A percentile compares a stretch with the other conserved stretches of the same genome.
Evolutionary conservation across 805 yeast species (phyloP).

Genomic region (Teunomyces gatunensis): DNA sequence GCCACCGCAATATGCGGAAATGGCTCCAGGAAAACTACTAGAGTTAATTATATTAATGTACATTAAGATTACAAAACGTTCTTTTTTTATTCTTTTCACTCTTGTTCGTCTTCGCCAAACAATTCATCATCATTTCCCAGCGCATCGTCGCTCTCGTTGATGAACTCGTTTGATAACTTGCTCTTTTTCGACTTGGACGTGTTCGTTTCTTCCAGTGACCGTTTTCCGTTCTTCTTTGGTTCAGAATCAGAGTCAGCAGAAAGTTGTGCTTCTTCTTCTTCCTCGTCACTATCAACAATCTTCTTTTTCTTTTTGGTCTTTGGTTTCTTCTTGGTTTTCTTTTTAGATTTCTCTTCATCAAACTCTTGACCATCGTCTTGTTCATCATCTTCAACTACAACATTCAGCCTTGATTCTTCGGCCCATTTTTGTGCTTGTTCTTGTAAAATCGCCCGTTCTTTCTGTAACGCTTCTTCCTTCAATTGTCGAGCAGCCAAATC

Average conservation of each 20-base stretch:
- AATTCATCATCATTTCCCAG: conserved; percentile 21
- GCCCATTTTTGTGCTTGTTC: conserved; percentile 56
- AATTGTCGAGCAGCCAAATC: conserved; percentile 43
- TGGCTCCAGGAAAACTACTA: conserved; percentile 28
- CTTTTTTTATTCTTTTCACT: too few relatives aligned
- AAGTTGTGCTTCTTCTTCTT: conserved; percentile 15
- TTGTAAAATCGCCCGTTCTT: conserved; percentile 46
- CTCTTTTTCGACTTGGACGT: conserved; percentile 30
- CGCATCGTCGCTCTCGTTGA: conserved; percentile 51
- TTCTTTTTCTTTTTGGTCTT: conserved; percentile 24
- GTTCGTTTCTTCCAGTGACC: conserved; percentile 32
- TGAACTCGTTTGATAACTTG: conserved; percentile 31
- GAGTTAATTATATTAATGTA: neutral
- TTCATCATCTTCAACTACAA: conserved; percentile 38
- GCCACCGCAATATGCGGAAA: conserved; percentile 36
- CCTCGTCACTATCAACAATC: conserved; percentile 32
- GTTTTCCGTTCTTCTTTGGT: conserved; percentile 14
- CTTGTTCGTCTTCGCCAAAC: conserved; percentile 23
- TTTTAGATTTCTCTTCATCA: conserved; percentile 17
- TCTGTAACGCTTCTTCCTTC: conserved; percentile 43
- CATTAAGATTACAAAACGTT: conserved; percentile 2
- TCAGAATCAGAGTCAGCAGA: conserved; percentile 6
- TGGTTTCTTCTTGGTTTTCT: conserved; percentile 15
- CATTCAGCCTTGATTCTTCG: conserved; percentile 40
- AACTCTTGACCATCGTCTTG: conserved; percentile 12